Evolutionary conservation across 768 basidiomycete genomes (phyloP).

Genomic region (Pisolithus albus): DNA sequence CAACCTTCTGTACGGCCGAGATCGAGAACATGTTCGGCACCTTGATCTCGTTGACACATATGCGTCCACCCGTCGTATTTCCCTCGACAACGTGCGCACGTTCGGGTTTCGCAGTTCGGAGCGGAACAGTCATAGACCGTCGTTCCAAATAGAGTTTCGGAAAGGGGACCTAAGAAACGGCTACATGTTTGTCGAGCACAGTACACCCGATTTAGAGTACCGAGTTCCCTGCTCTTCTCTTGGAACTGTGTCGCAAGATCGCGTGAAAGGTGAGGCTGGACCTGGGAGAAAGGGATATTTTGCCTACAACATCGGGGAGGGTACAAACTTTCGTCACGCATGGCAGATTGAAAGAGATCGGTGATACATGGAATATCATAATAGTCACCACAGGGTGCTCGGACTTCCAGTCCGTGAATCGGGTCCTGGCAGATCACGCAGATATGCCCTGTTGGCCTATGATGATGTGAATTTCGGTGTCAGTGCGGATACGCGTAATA

Average conservation of each 20-base stretch:
- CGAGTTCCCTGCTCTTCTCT: slow-evolving; percentile 25
- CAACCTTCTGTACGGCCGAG: too few species aligned
- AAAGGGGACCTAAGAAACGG: too few species aligned
- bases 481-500: neutral
- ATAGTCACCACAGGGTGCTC: slow-evolving; percentile 29
- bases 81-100: neutral
- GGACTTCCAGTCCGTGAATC: slow-evolving; percentile 21
- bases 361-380: slow-evolving; percentile 30
- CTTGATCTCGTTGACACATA: slow-evolving; percentile 20
- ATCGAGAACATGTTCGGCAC: too few species aligned
- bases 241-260: slow-evolving; percentile 15
- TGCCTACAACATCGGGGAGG: slow-evolving; percentile 36
- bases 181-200: slow-evolving; percentile 22
- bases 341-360: slow-evolving; percentile 29
- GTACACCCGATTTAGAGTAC: slow-evolving; percentile 20
- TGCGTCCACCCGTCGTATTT: slow-evolving; percentile 8
- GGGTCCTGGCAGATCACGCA: slow-evolving; percentile 33
- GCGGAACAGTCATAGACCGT: too few species aligned
- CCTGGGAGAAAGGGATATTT: slow-evolving; percentile 21
- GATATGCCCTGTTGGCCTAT: slow-evolving; percentile 20
- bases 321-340: slow-evolving; percentile 33
- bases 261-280: slow-evolving; percentile 19
- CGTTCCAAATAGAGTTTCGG: slow-evolving; percentile 4
- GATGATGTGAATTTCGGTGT: neutral
- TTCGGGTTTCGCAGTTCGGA: too few species aligned